Evolutionary conservation across 106 monocot genomes (phyloP), one percentile per base, ranked within the genome.

Genomic region (Dioscorea dumetorum): DNA sequence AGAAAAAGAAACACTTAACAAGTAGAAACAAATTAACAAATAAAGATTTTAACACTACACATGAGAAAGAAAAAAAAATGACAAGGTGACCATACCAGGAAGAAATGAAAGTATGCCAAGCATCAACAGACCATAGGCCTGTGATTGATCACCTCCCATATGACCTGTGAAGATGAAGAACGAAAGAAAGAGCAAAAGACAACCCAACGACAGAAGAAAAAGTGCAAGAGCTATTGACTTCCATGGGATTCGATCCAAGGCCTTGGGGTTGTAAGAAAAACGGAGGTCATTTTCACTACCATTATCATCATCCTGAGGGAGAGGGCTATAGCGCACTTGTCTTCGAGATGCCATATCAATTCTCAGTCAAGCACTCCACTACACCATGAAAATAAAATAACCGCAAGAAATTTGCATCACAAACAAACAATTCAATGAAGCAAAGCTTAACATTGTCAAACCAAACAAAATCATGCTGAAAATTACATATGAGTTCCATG

Each of bases 81-180:
- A 15, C 24, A 62, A 62, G 17, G 6, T 62, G 12, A 33, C 17
- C 41, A 17, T 82, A 97, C 95, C 95, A 57, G 95, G 95, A 60
- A 97, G 88, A 72, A 97, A 97, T 2, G 95, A 69, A 67, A 97
- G 84, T 58, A 97, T 63, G 23, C 95, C 91, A 24, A 97, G 82
- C 41, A 78, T 51, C 59, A 91, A 68, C 6, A 97, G 79, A 5
- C 95, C 95, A 21, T 80, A 80, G 18, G 84, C 91, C 52, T 97
- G 91, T 32, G 88, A 84, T 20, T 20, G 57, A 63, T 94, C 94
- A 33, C 94, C 94, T 2, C 69, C 87, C 87, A 94, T 90, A 67
- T 94, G 94, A 21, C 90, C 87, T 8, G 94, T 77, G 63, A 84
- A 87, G 33, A 94, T 70, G 69, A 94, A 88, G 72, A 79, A 81